Base-by-base conservation (phyloP, 2,329 filamentous ascomycete species). In the Microcyclospora tardicrescens region DNA sequence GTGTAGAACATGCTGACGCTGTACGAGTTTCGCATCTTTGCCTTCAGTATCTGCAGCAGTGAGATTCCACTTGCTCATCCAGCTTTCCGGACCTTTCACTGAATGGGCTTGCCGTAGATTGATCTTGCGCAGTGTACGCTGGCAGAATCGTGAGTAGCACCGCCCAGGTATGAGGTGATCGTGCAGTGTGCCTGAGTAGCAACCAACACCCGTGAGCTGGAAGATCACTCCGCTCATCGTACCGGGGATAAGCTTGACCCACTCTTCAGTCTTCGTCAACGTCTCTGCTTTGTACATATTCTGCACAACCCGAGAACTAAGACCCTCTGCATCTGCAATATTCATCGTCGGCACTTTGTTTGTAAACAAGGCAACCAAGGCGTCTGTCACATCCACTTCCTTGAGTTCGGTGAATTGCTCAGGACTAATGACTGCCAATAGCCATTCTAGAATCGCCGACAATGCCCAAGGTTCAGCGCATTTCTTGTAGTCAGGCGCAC, bases 301-400 rank as follows among this genome's bases (percentile, higher is more conserved):
- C 39, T 77, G 69, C 2, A 93, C 78, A 0, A 94, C 83, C 31
- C 76, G 77, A 42, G 75, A 73, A 44, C 84, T 84, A 37, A 98
- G 68, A 1, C 79, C 81, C 58, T 98, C 91, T 0, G 91, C 91
- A 66, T 98, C 93, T 5, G 89, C 87, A 32, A 91, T 89, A 52
- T 98, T 96, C 85, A 98, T 95, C 0, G 86, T 98, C 0, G 91
- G 87, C 1, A 98, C 86, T 61, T 95, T 96, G 62, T 84, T 75
- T 2, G 84, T 93, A 59, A 98, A 96, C 6, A 98, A 68, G 24
- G 79, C 82, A 32, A 94, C 79, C 32, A 98, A 70, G 2, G 84
- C 87, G 49, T 96, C 87, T 42, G 85, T 80, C 37, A 98, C 78
- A 2, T 82, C 79, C 54, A 85, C 83, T 55, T 82, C 76, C 56